phyloP scores from a whole-genome alignment of 306 rosid species.

The Corylus avellana region DNA sequence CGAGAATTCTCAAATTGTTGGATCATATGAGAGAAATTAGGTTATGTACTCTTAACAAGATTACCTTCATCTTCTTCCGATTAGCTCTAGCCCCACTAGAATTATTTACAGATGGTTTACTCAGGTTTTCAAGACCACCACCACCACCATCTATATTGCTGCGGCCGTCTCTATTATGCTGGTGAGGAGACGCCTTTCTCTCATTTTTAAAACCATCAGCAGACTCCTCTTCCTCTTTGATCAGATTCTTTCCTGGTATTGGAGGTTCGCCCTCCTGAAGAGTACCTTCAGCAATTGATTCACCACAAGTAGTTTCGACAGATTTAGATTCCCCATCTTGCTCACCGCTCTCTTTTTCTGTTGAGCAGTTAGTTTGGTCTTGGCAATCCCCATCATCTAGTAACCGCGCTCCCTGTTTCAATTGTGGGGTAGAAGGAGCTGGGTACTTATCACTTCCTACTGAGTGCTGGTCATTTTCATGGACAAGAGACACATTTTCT shows the following conservation, averaged over 20 bases:
- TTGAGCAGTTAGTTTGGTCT: slow-evolving; percentile 64
- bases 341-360: slow-evolving; percentile 75
- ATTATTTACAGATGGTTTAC: slow-evolving; percentile 41
- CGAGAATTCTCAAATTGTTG: neutral
- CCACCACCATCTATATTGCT: slow-evolving; percentile 26
- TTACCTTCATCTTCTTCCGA: slow-evolving; percentile 87
- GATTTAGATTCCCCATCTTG: slow-evolving; percentile 73
- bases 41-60: neutral
- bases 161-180: slow-evolving; percentile 28
- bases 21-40: neutral
- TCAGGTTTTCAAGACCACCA: slow-evolving; percentile 37
- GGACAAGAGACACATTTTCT: slow-evolving; percentile 33
- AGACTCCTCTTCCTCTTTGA: slow-evolving; percentile 60
- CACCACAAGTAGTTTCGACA: slow-evolving; percentile 66
- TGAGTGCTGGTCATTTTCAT: slow-evolving; percentile 54
- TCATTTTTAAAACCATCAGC: slow-evolving; percentile 48
- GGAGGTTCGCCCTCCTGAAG: slow-evolving; percentile 40
- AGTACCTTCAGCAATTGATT: slow-evolving; percentile 45
- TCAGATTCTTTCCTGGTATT: slow-evolving; percentile 14
- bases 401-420: slow-evolving; percentile 70
- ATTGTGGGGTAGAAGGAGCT: slow-evolving; percentile 96
- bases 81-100: slow-evolving; percentile 47
- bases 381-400: slow-evolving; percentile 87
- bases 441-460: slow-evolving; percentile 81
- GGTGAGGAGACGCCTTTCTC: slow-evolving; percentile 30